Conservation (phyloP, 2,329 filamentous ascomycete genomes). For the Penicillium sp. region DNA sequence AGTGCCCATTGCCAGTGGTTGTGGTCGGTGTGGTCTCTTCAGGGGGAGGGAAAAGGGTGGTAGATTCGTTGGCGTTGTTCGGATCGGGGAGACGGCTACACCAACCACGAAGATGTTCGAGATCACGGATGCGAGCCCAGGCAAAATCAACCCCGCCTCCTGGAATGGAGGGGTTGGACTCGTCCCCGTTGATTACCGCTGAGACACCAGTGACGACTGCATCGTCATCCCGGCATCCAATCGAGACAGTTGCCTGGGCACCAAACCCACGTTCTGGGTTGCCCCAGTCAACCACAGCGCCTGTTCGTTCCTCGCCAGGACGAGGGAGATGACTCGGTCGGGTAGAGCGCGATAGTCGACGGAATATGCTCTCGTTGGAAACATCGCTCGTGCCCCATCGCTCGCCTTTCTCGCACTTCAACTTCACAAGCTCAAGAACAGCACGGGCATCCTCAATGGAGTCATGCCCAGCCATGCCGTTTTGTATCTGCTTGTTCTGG, state of each 20-base stretch:
- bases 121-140: constrained; percentile 61
- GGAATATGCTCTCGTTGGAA: constrained; percentile 84
- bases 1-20: constrained; percentile 4
- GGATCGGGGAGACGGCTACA: constrained; percentile 52
- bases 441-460: constrained; percentile 89
- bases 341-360: constrained; percentile 64
- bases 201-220: constrained; percentile 57
- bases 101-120: constrained; percentile 61
- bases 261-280: constrained; percentile 66
- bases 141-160: constrained; percentile 59
- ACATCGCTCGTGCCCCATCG: constrained; percentile 78
- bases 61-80: constrained; percentile 43
- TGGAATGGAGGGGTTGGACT: constrained; percentile 44
- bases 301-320: constrained; percentile 35
- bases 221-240: constrained; percentile 57
- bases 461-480: constrained; percentile 76
- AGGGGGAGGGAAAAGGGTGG: constrained; percentile 24
- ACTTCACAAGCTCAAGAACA: constrained; percentile 87
- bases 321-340: constrained; percentile 39
- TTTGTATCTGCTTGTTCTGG: constrained; percentile 82
- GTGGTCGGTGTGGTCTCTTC: constrained; percentile 25
- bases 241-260: constrained; percentile 53
- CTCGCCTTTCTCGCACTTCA: constrained; percentile 92
- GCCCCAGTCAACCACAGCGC: constrained; percentile 82
- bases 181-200: constrained; percentile 51